Conservation (phyloP, 768 basidiomycete genomes). For the Boletus pseudo-olivaceus region DNA sequence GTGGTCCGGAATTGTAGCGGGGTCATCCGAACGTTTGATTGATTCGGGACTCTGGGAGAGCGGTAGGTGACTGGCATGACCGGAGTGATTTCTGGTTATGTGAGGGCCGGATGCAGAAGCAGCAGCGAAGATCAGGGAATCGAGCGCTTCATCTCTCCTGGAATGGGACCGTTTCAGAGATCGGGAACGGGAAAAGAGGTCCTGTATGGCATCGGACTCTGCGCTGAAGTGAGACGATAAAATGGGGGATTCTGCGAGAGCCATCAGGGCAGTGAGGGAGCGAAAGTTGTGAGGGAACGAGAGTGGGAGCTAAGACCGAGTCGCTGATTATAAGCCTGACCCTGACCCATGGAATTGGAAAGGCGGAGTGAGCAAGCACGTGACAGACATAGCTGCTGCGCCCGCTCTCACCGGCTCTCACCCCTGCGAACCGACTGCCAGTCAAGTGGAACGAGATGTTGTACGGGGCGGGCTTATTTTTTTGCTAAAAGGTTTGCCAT, state of each 20-base stretch:
- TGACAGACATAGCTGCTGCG: neutral
- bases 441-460: neutral
- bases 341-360: neutral
- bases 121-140: conserved; percentile 76
- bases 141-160: conserved; percentile 69
- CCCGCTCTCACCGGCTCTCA: neutral
- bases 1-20: conserved; percentile 35
- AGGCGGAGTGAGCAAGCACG: neutral
- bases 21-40: conserved; percentile 47
- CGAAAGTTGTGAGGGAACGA: neutral
- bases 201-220: conserved; percentile 58
- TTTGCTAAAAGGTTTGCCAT: no score
- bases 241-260: conserved; percentile 29
- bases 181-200: conserved; percentile 58
- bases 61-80: conserved; percentile 69
- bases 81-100: conserved; percentile 81
- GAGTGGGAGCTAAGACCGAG: neutral
- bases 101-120: conserved; percentile 72
- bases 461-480: no score
- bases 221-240: conserved; percentile 26
- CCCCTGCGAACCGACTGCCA: neutral
- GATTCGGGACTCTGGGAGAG: conserved; percentile 43
- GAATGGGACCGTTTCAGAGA: conserved; percentile 37
- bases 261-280: conserved; percentile 13
- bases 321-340: conserved; percentile 4